These are phyloP conservation scores for Xylaria digitata DNA, from an alignment of 2,329 filamentous ascomycete genomes.

Conservation along the genomic window DNA sequence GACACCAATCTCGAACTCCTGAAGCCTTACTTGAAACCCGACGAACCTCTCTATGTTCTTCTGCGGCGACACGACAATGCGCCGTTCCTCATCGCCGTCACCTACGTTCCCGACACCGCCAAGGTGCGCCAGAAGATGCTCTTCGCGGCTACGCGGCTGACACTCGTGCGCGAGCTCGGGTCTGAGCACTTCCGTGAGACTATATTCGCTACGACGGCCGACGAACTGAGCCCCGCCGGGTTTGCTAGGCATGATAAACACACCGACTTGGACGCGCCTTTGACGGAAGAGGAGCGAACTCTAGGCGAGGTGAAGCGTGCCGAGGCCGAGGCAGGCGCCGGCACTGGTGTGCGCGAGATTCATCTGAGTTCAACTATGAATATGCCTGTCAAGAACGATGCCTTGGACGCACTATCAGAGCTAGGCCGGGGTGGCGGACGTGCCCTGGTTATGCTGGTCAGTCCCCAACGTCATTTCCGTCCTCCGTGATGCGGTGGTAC, in stretches of 20 bases:
- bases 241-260: conserved; percentile 81
- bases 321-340: conserved; percentile 78
- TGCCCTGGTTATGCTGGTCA: conserved; percentile 73
- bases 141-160: conserved; percentile 81
- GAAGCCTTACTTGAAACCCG: conserved; percentile 70
- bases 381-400: conserved; percentile 71
- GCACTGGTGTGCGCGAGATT: conserved; percentile 70
- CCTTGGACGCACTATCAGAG: conserved; percentile 70
- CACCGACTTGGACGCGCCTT: conserved; percentile 70
- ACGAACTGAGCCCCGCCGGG: conserved; percentile 75
- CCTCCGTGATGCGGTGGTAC: neutral
- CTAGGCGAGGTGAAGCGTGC: conserved; percentile 78
- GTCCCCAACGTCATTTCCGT: conserved; percentile 45
- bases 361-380: conserved; percentile 67
- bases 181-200: conserved; percentile 82
- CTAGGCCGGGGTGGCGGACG: conserved; percentile 64
- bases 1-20: conserved; percentile 72
- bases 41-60: conserved; percentile 78
- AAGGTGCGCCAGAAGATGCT: conserved; percentile 89
- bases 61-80: conserved; percentile 72
- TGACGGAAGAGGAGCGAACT: conserved; percentile 81
- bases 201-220: conserved; percentile 75
- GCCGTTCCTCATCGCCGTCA: conserved; percentile 74
- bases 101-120: conserved; percentile 82
- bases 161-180: conserved; percentile 80